phyloP scores from a whole-genome alignment of 176 grass and related monocot genomes.

The Triticum turgidum region DNA sequence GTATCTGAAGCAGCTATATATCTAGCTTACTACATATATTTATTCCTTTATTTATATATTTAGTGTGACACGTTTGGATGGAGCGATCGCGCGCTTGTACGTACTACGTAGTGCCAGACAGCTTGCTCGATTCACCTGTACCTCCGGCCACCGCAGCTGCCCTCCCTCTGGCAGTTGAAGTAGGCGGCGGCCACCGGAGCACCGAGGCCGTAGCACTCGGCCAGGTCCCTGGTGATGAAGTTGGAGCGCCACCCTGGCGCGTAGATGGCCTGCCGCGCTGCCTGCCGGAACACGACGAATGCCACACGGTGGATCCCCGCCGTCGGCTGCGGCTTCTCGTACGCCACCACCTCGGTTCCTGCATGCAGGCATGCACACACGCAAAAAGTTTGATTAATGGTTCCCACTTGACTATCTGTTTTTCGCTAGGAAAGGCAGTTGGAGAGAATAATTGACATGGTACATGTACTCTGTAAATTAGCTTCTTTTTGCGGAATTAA shows the following conservation, averaged over 20 bases:
- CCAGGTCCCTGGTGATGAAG: conserved; percentile 67
- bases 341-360: conserved; percentile 53
- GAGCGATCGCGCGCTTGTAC: no score
- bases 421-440: no score
- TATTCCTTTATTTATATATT: no score
- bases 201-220: conserved; percentile 52
- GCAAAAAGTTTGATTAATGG: no score
- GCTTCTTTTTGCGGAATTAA: not conserved
- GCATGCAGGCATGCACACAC: no score
- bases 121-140: conserved; percentile 26
- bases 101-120: no score
- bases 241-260: conserved; percentile 67
- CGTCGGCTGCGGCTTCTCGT: conserved; percentile 49
- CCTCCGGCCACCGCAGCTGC: conserved; percentile 66
- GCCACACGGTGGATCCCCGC: conserved; percentile 67
- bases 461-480: no score
- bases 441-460: no score
- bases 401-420: no score
- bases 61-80: no score
- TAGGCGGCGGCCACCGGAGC: conserved; percentile 41
- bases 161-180: conserved; percentile 82
- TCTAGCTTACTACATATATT: no score
- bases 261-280: conserved; percentile 38
- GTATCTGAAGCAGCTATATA: no score
- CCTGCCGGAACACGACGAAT: conserved; percentile 61